These are phyloP conservation scores for Pulveroboletus frians DNA, from an alignment of 768 basidiomycete species.

Conservation along the genomic window DNA sequence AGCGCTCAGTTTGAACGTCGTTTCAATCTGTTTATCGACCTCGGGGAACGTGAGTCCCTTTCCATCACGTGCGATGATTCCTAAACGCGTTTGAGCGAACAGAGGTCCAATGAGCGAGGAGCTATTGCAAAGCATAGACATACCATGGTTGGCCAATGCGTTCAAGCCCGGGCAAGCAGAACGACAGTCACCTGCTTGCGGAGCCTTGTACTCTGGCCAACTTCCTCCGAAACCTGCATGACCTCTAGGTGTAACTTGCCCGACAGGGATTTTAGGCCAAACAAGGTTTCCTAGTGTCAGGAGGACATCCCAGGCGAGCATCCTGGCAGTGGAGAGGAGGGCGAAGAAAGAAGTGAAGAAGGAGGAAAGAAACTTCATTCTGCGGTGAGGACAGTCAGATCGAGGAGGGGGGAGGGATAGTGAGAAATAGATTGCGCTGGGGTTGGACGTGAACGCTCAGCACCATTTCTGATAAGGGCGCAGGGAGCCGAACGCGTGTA, in stretches of 20 bases:
- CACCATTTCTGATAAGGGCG: slow-evolving; percentile 5
- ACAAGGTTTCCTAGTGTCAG: slow-evolving; percentile 14
- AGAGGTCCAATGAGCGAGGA: background rate
- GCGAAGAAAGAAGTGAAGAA: slow-evolving; percentile 6
- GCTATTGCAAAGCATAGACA: slow-evolving; percentile 40
- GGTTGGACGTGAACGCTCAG: background rate
- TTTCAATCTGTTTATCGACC: slow-evolving; percentile 34
- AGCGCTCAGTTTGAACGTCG: slow-evolving; percentile 65
- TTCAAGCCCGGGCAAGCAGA: slow-evolving; percentile 70
- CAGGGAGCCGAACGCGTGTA: background rate
- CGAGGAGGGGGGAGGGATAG: slow-evolving; percentile 18
- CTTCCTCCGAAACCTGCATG: slow-evolving; percentile 50
- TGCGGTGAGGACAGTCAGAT: slow-evolving; percentile 20
- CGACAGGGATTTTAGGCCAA: slow-evolving; percentile 33
- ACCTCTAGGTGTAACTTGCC: slow-evolving; percentile 48
- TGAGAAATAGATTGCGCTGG: background rate
- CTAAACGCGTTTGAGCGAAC: slow-evolving; percentile 6
- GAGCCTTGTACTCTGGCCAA: slow-evolving; percentile 65
- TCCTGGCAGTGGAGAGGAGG: background rate
- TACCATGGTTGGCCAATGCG: slow-evolving; percentile 78
- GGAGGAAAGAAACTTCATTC: slow-evolving; percentile 6
- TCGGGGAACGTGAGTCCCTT: slow-evolving; percentile 57
- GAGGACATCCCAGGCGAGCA: slow-evolving; percentile 11
- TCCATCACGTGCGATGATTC: slow-evolving; percentile 55
- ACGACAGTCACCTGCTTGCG: slow-evolving; percentile 59